phyloP scores from a whole-genome alignment of 2,329 filamentous ascomycete genomes.

The Phialophora tarda region DNA sequence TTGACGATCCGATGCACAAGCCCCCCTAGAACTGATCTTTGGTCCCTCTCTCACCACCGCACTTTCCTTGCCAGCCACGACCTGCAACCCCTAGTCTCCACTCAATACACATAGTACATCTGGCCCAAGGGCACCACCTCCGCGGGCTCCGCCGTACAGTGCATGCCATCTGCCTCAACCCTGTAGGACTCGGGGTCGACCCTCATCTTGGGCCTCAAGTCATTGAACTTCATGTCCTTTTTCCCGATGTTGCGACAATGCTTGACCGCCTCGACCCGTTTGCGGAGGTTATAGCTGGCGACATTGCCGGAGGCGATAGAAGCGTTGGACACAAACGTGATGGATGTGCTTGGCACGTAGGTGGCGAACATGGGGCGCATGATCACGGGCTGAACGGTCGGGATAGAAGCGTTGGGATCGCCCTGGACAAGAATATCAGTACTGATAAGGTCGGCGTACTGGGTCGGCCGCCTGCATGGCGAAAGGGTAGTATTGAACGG shows the following conservation, averaged over 20 bases:
- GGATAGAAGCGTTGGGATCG: constrained; percentile 82
- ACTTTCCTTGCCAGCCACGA: not conserved
- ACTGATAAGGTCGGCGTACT: not conserved
- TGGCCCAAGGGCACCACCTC: constrained; percentile 75
- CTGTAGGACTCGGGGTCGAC: constrained; percentile 90
- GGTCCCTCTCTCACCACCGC: not conserved
- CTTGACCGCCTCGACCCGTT: constrained; percentile 79
- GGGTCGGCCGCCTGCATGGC: too few relatives aligned
- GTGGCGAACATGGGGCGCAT: constrained; percentile 85
- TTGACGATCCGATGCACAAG: not conserved
- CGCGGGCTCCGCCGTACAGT: constrained; percentile 75
- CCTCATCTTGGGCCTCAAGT: constrained; percentile 80
- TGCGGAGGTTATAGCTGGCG: constrained; percentile 74
- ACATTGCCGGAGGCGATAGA: constrained; percentile 72
- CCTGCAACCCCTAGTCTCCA: not conserved
- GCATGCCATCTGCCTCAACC: constrained; percentile 80
- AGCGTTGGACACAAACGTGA: constrained; percentile 81
- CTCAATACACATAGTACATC: constrained; percentile 74
- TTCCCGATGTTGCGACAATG: constrained; percentile 78
- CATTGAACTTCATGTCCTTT: constrained; percentile 89
- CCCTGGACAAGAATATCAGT: constrained; percentile 57
- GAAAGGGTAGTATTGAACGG: not conserved
- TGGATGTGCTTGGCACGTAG: constrained; percentile 70
- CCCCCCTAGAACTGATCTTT: not conserved
- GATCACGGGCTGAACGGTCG: constrained; percentile 83